Evolutionary conservation across 495 filamentous ascomycete genomes (phyloP), one percentile per base, ranked within the genome.

Genomic region (Aspergillus avenaceus): DNA sequence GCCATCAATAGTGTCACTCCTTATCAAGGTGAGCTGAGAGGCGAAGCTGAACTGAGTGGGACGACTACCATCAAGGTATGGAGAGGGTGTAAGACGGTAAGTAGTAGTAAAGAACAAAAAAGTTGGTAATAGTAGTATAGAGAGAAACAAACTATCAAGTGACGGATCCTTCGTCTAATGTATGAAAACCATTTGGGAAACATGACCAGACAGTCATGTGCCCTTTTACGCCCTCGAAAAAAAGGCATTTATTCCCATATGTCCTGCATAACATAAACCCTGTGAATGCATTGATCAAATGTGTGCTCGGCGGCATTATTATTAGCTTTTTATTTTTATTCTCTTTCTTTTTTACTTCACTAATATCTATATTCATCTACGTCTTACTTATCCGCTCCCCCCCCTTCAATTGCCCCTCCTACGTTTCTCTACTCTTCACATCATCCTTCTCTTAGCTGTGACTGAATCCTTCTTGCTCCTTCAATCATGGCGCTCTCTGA

Each of bases 401-500:
- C n/a, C n/a, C n/a, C n/a, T n/a, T n/a, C n/a, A n/a, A n/a, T n/a
- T n/a, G n/a, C n/a, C n/a, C n/a, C n/a, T n/a, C n/a, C n/a, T n/a
- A n/a, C n/a, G n/a, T n/a, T n/a, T n/a, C n/a, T n/a, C n/a, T n/a
- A n/a, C n/a, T 42, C 25, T 16, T 41, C 32, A 19, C 31, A 37
- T 46, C 42, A 19, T 32, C 29, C 21, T 36, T 44, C 7, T 25
- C n/a, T 29, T 37, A 11, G 2, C 2, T n/a, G n/a, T n/a, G n/a
- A n/a, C n/a, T n/a, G n/a, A n/a, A n/a, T 45, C 26, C 8, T 14
- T n/a, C 49, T 16, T 38, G 1, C 34, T n/a, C n/a, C 28, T n/a
- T 27, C 54, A 34, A 53, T 36, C 54, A 67, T 68, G 64, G 65
- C 64, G 45, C 47, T 40, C 32, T 54, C 53, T 12, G 63, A 66